phyloP scores from a whole-genome alignment of 257 asterid genomes.

The Solanum raphanifolium region DNA sequence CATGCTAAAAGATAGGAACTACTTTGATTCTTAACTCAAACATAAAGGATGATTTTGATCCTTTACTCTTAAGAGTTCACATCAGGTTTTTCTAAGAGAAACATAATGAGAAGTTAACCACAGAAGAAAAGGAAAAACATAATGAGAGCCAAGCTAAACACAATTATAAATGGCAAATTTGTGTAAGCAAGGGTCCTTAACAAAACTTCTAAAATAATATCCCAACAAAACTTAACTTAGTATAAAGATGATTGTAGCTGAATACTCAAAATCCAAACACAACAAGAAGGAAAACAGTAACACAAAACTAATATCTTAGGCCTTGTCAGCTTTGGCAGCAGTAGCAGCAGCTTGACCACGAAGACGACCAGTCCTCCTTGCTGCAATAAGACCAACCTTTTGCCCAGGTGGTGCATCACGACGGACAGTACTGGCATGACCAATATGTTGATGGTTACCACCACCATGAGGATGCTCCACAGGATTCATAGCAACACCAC shows the following conservation, averaged over 20 bases:
- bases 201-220: neutral
- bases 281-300: neutral
- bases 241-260: neutral
- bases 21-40: too few relatives aligned
- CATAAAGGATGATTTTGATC: too few relatives aligned
- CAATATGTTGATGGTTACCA: slow-evolving; percentile 2
- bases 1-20: too few relatives aligned
- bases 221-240: neutral
- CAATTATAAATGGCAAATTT: neutral
- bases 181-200: neutral
- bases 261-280: neutral
- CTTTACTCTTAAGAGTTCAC: too few relatives aligned
- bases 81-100: too few relatives aligned
- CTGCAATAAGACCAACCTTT: slow-evolving; percentile 11
- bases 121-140: neutral
- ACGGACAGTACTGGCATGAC: neutral
- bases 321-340: neutral
- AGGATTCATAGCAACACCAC: slow-evolving; percentile 40
- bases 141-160: neutral
- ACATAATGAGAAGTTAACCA: neutral
- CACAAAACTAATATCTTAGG: neutral
- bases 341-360: slow-evolving; percentile 1
- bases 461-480: slow-evolving; percentile 4
- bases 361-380: slow-evolving; percentile 2
- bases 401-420: slow-evolving; percentile 10